phyloP scores from a whole-genome alignment of 176 grass and related monocot genomes.

The Oryza nivara region DNA sequence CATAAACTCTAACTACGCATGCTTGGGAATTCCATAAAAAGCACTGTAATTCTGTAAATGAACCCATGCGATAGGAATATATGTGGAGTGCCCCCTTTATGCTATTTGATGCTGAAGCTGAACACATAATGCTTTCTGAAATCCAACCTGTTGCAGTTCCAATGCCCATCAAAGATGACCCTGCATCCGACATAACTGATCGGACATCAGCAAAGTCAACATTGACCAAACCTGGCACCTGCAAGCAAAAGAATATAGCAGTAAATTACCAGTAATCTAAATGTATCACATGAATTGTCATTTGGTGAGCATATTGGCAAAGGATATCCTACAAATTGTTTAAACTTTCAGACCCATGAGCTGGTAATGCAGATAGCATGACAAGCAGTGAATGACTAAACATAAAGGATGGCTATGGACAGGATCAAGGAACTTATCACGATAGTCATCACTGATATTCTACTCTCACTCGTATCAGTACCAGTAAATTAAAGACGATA shows the following conservation, averaged over 20 bases:
- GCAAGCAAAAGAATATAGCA: background rate
- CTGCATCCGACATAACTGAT: slow-evolving; percentile 85
- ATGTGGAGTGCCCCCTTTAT: background rate
- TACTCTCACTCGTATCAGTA: background rate
- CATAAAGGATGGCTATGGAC: background rate
- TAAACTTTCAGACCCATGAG: background rate
- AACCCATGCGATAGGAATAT: background rate
- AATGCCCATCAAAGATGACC: slow-evolving; percentile 97
- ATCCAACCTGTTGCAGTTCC: slow-evolving; percentile 69
- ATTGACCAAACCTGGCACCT: slow-evolving; percentile 87
- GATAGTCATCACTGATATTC: background rate
- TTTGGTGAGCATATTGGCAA: background rate
- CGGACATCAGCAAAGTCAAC: slow-evolving; percentile 93
- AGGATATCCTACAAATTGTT: background rate
- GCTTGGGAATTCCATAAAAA: background rate
- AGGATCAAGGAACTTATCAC: background rate
- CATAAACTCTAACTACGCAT: background rate
- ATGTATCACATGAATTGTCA: background rate
- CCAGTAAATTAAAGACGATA: background rate
- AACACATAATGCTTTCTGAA: background rate
- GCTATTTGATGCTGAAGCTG: background rate
- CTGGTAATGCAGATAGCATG: background rate
- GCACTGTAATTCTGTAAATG: background rate
- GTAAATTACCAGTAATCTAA: background rate
- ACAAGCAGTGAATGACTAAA: background rate